Evolutionary conservation across 2,329 filamentous ascomycete species (phyloP), one percentile per base, ranked within the genome.

Genomic region (Penicillium sumatraense): DNA sequence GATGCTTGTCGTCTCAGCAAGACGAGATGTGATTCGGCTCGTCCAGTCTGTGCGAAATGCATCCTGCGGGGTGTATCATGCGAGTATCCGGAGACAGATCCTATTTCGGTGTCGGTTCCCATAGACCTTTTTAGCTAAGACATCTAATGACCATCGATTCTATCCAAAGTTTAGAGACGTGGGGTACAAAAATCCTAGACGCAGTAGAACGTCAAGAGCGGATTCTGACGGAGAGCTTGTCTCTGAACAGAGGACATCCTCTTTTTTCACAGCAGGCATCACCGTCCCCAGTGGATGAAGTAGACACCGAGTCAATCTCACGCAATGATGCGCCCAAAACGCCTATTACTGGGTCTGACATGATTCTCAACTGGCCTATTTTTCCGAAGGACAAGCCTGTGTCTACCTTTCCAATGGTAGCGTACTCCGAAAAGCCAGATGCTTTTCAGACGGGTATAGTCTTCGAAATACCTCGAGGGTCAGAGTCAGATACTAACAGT

Each of bases 301-400:
- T 57, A 53, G 62, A 66, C 57, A 54, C 61, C 24, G 64, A 66
- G 50, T 51, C 57, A 41, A 66, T 66, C 8, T 66, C 64, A 3
- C 61, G 64, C 40, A 65, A 66, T 53, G 64, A 66, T 62, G 55
- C 64, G 3, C 61, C 55, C 20, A 65, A 60, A 16, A 66, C 64
- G 16, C 63, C 61, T 5, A 66, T 66, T 26, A 66, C 64, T 3
- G 64, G 64, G n/a, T 65, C 64, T 3, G 61, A 65, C 29, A 65
- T 65, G 64, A 66, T 66, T 46, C 63, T 66, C 16, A 56, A 46
- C 52, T 66, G 64, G 64, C 64, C 64, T 16, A 64, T 66, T 8
- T 66, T 66, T 27, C 64, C 64, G 4, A 53, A 45, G 31, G 58
- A 66, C 13, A 66, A 62, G 44, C 60, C 64, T 11, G 60, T 62